Evolutionary conservation across 164 flowering plant genomes (phyloP), one percentile per base, ranked within the genome.

Genomic region (Umbellularia californica): DNA sequence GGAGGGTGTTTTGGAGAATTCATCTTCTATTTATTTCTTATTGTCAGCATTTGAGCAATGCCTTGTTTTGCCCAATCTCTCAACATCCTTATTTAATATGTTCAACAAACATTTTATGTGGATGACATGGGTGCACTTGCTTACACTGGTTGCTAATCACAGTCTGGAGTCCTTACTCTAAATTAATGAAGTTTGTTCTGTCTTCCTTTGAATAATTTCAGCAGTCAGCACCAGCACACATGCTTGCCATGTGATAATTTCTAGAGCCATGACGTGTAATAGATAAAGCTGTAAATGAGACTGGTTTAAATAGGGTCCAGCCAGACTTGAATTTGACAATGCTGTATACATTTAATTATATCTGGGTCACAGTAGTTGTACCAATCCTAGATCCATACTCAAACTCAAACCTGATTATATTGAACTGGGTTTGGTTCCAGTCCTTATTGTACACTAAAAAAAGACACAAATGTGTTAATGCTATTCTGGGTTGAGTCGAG

Each of bases 41-140:
- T 2, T 24, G 24, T 64, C 19, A 64, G 67, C 67, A 64, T 64
- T 64, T 64, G 67, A 1, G 14, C 67, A 22, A 22, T 64, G 91
- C 58, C 81, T 72, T 41, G 90, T 74, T 78, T 89, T 91, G 9
- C 92, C 84, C 70, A 89, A 96, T 76, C 92, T 80, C 25, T 79
- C 62, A 20, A 97, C 97, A 51, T 90, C 85, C 82, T 55, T 12
- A 15, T 55, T 20, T 55, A 15, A 55, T 55, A 4, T 15, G 17
- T 55, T 19, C 17, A 14, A 15, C 60, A 55, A 55, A 20, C 60
- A 9, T 41, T 41, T 41, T 7, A 41, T 1, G 47, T 41, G 47
- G 47, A 41, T 9, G 9, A 9, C 1, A 41, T 41, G 11, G 47
- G 47, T 41, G 10, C 10, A 41, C 47, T 41, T 55, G n/a, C 60